phyloP scores from a whole-genome alignment of 306 rosid genomes.

The Gastrolobium villosum region DNA sequence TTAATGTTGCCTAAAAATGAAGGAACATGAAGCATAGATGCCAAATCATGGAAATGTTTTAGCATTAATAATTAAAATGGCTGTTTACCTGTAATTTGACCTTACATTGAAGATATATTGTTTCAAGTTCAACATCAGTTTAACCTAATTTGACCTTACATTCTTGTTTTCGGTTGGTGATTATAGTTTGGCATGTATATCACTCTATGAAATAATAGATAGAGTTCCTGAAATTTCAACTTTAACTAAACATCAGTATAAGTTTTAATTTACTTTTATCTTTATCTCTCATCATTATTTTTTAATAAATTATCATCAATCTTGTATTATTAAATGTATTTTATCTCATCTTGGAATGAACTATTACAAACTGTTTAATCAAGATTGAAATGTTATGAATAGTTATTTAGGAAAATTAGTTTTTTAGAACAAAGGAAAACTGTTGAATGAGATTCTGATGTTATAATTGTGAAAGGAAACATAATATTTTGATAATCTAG shows the following conservation, averaged over 20 bases:
- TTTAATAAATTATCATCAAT: neutral
- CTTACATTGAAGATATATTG: neutral
- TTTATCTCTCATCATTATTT: slow-evolving; percentile 1
- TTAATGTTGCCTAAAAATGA: neutral
- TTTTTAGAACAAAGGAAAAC: neutral
- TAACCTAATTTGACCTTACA: neutral
- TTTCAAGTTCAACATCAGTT: neutral
- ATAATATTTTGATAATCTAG: slow-evolving; percentile 16
- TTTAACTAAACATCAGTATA: neutral
- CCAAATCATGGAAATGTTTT: slow-evolving; percentile 26
- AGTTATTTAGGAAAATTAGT: slow-evolving; percentile 8
- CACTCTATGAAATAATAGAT: slow-evolving; percentile 17
- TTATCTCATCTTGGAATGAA: slow-evolving; percentile 32
- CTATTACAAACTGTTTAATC: slow-evolving; percentile 1
- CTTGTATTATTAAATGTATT: neutral
- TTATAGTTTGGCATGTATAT: neutral
- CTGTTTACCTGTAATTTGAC: neutral
- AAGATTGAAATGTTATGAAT: slow-evolving; percentile 26
- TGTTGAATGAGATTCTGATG: slow-evolving; percentile 29
- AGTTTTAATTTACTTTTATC: neutral
- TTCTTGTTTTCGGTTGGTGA: neutral
- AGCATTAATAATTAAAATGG: slow-evolving; percentile 3
- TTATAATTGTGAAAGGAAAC: slow-evolving; percentile 36
- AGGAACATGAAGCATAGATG: slow-evolving; percentile 7
- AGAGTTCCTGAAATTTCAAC: slow-evolving; percentile 1